These are phyloP conservation scores for Xerocomus spinulosus DNA, from an alignment of 768 basidiomycete genomes.

Conservation along the genomic window DNA sequence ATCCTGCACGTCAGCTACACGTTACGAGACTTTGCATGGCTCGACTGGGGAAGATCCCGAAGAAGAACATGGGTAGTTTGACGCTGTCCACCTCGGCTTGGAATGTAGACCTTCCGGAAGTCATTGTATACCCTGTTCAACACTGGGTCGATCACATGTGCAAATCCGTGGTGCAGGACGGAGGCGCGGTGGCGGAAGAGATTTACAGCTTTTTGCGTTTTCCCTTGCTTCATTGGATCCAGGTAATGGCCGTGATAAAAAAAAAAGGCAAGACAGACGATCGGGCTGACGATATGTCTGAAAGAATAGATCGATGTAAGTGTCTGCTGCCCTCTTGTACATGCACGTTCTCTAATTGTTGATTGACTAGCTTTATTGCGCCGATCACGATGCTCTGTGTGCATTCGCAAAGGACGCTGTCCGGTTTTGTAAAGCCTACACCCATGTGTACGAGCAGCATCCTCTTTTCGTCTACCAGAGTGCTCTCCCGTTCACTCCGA, in stretches of 20 bases:
- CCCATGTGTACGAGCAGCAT: slow-evolving; percentile 30
- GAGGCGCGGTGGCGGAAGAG: slow-evolving; percentile 9
- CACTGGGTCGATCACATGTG: slow-evolving; percentile 32
- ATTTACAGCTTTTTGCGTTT: slow-evolving; percentile 18
- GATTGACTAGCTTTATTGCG: slow-evolving; percentile 11
- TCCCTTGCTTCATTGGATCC: slow-evolving; percentile 34
- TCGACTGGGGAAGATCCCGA: slow-evolving; percentile 12
- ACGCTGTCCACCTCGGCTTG: slow-evolving; percentile 17
- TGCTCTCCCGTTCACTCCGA: slow-evolving; percentile 31
- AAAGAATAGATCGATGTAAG: slow-evolving; percentile 27
- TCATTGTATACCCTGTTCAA: slow-evolving; percentile 21
- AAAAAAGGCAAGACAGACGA: slow-evolving; percentile 32
- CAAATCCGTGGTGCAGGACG: slow-evolving; percentile 1
- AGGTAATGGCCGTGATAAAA: slow-evolving; percentile 29
- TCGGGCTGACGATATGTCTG: slow-evolving; percentile 21
- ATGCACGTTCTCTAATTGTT: neutral
- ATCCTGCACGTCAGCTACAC: slow-evolving; percentile 14
- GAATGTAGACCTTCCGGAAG: slow-evolving; percentile 20
- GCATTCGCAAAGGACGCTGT: slow-evolving; percentile 23
- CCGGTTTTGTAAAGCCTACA: slow-evolving; percentile 31
- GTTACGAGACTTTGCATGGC: slow-evolving; percentile 25
- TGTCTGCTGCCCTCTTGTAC: neutral
- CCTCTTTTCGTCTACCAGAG: slow-evolving; percentile 30
- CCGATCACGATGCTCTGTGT: slow-evolving; percentile 14
- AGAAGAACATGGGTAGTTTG: slow-evolving; percentile 25